A percentile compares a stretch with the other conserved stretches of the same genome.
phyloP scores from a whole-genome alignment of 768 basidiomycete species.

The Gloeostereum incarnatum region DNA sequence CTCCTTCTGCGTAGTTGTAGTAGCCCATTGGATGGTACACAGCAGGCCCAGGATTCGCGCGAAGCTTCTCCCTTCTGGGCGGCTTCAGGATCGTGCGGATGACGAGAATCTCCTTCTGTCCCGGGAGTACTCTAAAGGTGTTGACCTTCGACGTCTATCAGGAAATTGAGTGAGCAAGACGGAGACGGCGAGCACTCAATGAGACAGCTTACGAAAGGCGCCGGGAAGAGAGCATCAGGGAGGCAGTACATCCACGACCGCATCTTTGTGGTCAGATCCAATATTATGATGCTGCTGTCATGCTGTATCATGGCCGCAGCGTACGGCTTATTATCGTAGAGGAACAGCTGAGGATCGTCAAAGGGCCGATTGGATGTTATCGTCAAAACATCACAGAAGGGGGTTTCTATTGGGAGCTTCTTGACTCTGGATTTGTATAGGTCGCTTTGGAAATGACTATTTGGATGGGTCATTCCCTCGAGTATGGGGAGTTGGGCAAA shows the following conservation, averaged over 20 bases:
- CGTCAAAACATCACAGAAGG: background rate
- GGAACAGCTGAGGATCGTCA: background rate
- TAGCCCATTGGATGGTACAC: slow-evolving; percentile 4
- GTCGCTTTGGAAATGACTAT: background rate
- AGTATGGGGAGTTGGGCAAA: slow-evolving; percentile 19
- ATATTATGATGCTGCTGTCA: slow-evolving; percentile 29
- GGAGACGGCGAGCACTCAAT: background rate
- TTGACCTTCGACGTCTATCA: slow-evolving; percentile 40
- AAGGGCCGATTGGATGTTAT: background rate
- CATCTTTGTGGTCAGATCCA: slow-evolving; percentile 26
- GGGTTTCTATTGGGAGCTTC: background rate
- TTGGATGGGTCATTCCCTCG: background rate
- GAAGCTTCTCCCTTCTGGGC: background rate
- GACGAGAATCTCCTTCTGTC: slow-evolving; percentile 41
- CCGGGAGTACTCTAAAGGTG: slow-evolving; percentile 41
- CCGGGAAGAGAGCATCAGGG: slow-evolving; percentile 16
- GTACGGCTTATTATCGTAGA: background rate
- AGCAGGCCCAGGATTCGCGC: slow-evolving; percentile 6
- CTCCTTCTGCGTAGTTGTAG: slow-evolving; percentile 1
- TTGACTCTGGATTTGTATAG: background rate
- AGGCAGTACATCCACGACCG: slow-evolving; percentile 29
- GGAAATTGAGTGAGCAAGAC: background rate
- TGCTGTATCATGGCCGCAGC: slow-evolving; percentile 24
- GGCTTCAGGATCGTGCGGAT: slow-evolving; percentile 30
- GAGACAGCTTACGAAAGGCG: slow-evolving; percentile 5